Evolutionary conservation across 176 grass and related monocot genomes (phyloP).

Genomic region (bread wheat (Triticum aestivum)): DNA sequence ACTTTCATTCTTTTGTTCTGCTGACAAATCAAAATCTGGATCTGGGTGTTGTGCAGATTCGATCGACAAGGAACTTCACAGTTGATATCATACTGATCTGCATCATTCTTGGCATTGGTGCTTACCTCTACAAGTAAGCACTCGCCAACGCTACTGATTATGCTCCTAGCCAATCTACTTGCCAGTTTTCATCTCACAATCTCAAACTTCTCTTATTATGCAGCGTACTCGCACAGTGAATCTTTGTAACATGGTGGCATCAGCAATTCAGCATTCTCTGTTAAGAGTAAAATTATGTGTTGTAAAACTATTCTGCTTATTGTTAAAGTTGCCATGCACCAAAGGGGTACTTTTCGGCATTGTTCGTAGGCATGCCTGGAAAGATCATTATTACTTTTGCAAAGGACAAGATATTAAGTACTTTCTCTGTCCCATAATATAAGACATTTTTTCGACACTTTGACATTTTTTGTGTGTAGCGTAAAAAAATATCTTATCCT

Average conservation of each 20-base stretch:
- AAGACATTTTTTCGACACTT: no score
- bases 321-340: background rate
- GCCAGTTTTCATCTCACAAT: background rate
- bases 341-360: background rate
- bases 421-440: no score
- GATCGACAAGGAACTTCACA: slow-evolving; percentile 81
- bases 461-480: no score
- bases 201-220: background rate
- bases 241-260: background rate
- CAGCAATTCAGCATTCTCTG: background rate
- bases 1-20: background rate
- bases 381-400: background rate
- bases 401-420: no score
- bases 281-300: background rate
- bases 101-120: slow-evolving; percentile 85
- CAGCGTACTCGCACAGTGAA: slow-evolving; percentile 38
- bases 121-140: slow-evolving; percentile 79
- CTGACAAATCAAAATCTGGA: background rate
- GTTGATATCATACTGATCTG: slow-evolving; percentile 81
- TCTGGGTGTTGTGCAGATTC: slow-evolving; percentile 41
- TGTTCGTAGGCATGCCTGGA: background rate
- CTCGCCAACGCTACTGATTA: background rate
- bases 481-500: no score
- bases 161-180: background rate
- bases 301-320: background rate